phyloP scores from a whole-genome alignment of 306 rosid genomes.

The Quercus bicolor region DNA sequence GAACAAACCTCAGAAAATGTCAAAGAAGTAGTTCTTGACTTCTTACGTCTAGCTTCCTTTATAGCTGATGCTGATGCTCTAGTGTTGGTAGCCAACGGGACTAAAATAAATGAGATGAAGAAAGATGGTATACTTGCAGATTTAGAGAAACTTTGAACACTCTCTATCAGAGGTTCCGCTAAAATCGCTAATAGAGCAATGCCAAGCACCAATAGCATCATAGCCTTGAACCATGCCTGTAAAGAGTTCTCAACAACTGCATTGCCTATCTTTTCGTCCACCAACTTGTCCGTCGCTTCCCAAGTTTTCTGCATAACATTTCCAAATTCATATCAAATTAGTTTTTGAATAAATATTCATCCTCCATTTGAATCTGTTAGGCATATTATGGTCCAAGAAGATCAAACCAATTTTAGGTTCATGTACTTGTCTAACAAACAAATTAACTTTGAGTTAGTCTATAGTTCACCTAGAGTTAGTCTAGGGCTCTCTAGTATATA shows the following conservation, averaged over 20 bases:
- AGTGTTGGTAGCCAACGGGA: slow-evolving; percentile 63
- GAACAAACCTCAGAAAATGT: slow-evolving; percentile 58
- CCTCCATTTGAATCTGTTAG: not conserved
- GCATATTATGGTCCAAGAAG: too few species aligned
- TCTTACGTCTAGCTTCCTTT: slow-evolving; percentile 44
- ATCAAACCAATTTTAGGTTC: too few species aligned
- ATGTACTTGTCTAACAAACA: too few species aligned
- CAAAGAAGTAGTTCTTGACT: slow-evolving; percentile 46
- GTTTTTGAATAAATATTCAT: too few species aligned
- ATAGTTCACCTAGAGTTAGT: too few species aligned
- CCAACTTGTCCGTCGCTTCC: slow-evolving; percentile 45
- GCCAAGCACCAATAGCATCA: slow-evolving; percentile 35
- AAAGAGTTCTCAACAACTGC: slow-evolving; percentile 24
- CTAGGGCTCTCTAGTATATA: too few species aligned
- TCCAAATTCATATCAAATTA: too few species aligned
- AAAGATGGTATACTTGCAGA: slow-evolving; percentile 49
- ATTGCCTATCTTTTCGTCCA: slow-evolving; percentile 31
- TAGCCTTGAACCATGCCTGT: slow-evolving; percentile 36
- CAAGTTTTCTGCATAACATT: slow-evolving; percentile 28
- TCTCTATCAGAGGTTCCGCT: slow-evolving; percentile 59
- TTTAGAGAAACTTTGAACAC: slow-evolving; percentile 49
- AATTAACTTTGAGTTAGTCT: too few species aligned
- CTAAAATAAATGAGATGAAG: slow-evolving; percentile 47
- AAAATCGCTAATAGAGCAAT: slow-evolving; percentile 37
- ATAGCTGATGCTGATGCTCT: slow-evolving; percentile 64